Percentiles rank a stretch among this genome's conserved stretches.
Evolutionary conservation across 2,329 filamentous ascomycete genomes (phyloP).

Genomic region (Canariomyces notabilis): DNA sequence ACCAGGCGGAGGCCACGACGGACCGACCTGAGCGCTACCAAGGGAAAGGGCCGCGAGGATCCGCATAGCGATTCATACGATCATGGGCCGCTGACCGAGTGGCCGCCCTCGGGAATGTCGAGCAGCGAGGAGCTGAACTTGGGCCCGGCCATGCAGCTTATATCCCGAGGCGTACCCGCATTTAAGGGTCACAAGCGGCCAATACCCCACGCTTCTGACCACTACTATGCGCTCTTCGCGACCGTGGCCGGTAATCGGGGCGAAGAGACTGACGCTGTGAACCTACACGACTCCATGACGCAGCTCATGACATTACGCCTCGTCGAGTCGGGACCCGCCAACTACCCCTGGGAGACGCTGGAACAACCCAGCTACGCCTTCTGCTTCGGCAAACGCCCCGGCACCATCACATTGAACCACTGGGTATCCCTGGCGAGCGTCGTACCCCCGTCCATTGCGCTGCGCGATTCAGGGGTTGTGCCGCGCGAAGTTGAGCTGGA

Average conservation of each 20-base stretch:
- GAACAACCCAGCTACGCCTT: conserved; percentile 71
- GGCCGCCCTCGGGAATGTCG: conserved; percentile 52
- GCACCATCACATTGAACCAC: conserved; percentile 67
- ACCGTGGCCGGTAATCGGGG: conserved; percentile 44
- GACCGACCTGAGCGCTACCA: conserved; percentile 33
- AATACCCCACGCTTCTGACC: conserved; percentile 51
- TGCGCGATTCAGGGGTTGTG: conserved; percentile 53
- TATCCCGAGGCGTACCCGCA: conserved; percentile 52
- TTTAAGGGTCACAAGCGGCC: conserved; percentile 51
- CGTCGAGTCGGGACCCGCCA: conserved; percentile 38
- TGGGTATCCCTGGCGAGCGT: conserved; percentile 58
- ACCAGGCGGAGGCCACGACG: conserved; percentile 41
- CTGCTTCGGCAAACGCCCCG: conserved; percentile 59
- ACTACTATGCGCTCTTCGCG: conserved; percentile 53
- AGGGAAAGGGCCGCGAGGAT: conserved; percentile 37
- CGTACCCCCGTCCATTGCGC: conserved; percentile 49
- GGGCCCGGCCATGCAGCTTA: conserved; percentile 51
- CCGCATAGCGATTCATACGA: conserved; percentile 29
- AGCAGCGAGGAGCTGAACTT: conserved; percentile 47
- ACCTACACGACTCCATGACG: conserved; percentile 51
- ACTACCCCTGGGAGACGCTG: conserved; percentile 62
- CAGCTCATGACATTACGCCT: conserved; percentile 54
- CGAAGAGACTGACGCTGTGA: conserved; percentile 42
- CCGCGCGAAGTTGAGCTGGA: conserved; percentile 58
- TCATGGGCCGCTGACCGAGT: conserved; percentile 42